Base-by-base conservation (phyloP, 106 monocot genomes). In the Acorus gramineus region DNA sequence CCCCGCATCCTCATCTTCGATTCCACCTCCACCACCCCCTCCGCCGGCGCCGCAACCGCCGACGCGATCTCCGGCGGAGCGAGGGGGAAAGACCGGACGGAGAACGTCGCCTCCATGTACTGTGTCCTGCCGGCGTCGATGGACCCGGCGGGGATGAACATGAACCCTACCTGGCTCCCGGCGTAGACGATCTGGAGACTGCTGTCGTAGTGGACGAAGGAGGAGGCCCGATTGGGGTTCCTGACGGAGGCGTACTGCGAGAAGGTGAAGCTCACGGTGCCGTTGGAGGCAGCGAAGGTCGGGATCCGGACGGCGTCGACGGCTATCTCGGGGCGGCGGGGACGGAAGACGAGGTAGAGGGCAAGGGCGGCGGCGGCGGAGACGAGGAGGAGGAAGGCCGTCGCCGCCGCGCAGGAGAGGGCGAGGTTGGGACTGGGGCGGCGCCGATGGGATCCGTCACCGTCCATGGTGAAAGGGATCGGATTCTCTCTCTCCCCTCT, bases 1-100 rank as follows among this genome's bases (percentile, higher is more conserved):
- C 88, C 88, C 49, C 70, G 81, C 4, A 88, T 48, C 68, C 47
- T 63, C 78, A 81, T 78, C 78, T 66, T 70, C 60, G 84, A 73
- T 53, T 76, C 81, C 67, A 88, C 72, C 80, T 78, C 84, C 66
- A 85, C 56, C 7, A 7, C 48, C 13, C 28, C 28, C 28, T 28
- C 28, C 28, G 28, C 28, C 28, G 28, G 28, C 28, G 28, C 28
- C 28, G 28, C 28, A 28, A 13, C 63, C 48, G 7, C 14, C 52
- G n/a, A 4, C 52, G 1, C 45, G 56, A 60, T 47, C 28, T 48
- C 53, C 47, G 62, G 11, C 2, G 56, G 53, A 3, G 64, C 47
- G 28, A 78, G 53, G 14, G 75, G 73, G 75, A 77, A 69, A 28
- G 66, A 59, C n/a, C 52, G 46, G 52, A 84, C 83, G 55, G 71